Evolutionary conservation across 768 basidiomycete species (phyloP).

Genomic region (Agrocybe praecox): DNA sequence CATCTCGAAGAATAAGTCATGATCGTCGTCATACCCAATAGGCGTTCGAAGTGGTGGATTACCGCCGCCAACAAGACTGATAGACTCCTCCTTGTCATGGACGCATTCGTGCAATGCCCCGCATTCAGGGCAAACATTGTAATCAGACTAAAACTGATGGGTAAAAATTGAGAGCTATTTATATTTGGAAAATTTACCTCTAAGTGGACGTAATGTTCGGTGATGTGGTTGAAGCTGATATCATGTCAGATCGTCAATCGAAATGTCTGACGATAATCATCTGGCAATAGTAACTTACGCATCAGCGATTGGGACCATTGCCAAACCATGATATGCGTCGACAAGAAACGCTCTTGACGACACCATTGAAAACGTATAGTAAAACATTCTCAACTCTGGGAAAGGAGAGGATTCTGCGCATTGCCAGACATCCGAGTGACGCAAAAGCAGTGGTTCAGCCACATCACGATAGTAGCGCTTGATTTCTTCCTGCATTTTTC

Average conservation of each 20-base stretch:
- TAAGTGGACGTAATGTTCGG: slow-evolving; percentile 72
- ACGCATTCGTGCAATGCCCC: slow-evolving; percentile 67
- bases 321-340: slow-evolving; percentile 77
- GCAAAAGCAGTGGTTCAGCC: slow-evolving; percentile 33
- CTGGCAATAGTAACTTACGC: slow-evolving; percentile 55
- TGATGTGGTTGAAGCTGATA: slow-evolving; percentile 70
- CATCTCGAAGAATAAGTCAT: slow-evolving; percentile 64
- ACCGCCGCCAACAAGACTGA: not conserved
- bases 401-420: slow-evolving; percentile 2
- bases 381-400: slow-evolving; percentile 44
- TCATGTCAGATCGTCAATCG: slow-evolving; percentile 9
- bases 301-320: slow-evolving; percentile 88
- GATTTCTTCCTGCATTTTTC: slow-evolving; percentile 32
- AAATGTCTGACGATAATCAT: not conserved
- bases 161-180: not conserved
- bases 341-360: slow-evolving; percentile 84
- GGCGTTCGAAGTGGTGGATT: not conserved
- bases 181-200: slow-evolving; percentile 48
- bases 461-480: slow-evolving; percentile 35
- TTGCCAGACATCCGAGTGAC: slow-evolving; percentile 17
- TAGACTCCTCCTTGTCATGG: slow-evolving; percentile 57
- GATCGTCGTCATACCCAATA: slow-evolving; percentile 6
- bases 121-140: slow-evolving; percentile 71
- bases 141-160: slow-evolving; percentile 56
- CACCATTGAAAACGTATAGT: slow-evolving; percentile 63